These are phyloP conservation scores for Parafenestella ontariensis DNA, from an alignment of 2,329 filamentous ascomycete species.

Conservation along the genomic window DNA sequence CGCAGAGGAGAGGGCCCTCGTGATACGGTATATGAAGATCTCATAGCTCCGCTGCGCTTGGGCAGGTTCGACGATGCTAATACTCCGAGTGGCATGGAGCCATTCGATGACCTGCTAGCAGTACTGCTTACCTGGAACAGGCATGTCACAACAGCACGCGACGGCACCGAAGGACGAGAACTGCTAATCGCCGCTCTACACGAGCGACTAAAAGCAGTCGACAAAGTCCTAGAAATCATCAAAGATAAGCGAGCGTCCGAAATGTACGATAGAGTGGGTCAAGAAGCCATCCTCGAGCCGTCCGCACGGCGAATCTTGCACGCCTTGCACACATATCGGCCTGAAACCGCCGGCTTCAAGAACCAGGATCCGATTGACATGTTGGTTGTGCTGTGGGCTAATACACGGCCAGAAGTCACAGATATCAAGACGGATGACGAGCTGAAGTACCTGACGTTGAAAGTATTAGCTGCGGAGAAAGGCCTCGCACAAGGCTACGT, in stretches of 20 bases:
- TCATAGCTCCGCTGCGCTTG: constrained; percentile 22
- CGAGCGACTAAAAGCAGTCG: constrained; percentile 6
- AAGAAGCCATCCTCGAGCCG: constrained; percentile 7
- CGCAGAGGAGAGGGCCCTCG: constrained; percentile 16
- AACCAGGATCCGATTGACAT: constrained; percentile 18
- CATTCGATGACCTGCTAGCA: constrained; percentile 19
- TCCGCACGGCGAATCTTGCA: constrained; percentile 11
- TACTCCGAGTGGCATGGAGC: constrained; percentile 7
- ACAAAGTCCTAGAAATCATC: neutral
- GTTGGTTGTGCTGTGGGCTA: constrained; percentile 25
- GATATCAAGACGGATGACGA: constrained; percentile 21
- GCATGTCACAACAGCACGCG: constrained; percentile 4
- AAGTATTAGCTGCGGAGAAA: constrained; percentile 13
- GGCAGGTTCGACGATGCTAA: neutral
- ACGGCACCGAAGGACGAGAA: constrained; percentile 2
- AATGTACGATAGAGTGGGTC: neutral
- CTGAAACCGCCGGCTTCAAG: constrained; percentile 24
- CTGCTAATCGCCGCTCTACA: constrained; percentile 11
- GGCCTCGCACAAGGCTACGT: constrained; percentile 4
- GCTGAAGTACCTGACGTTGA: constrained; percentile 18
- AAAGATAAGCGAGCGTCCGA: constrained; percentile 1
- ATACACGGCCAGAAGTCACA: constrained; percentile 17
- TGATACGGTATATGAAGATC: constrained; percentile 19
- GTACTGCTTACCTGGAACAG: constrained; percentile 27
- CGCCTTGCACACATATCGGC: constrained; percentile 24